These are phyloP conservation scores for Davidsoniella australis DNA, from an alignment of 2,329 filamentous ascomycete species.

Conservation along the genomic window DNA sequence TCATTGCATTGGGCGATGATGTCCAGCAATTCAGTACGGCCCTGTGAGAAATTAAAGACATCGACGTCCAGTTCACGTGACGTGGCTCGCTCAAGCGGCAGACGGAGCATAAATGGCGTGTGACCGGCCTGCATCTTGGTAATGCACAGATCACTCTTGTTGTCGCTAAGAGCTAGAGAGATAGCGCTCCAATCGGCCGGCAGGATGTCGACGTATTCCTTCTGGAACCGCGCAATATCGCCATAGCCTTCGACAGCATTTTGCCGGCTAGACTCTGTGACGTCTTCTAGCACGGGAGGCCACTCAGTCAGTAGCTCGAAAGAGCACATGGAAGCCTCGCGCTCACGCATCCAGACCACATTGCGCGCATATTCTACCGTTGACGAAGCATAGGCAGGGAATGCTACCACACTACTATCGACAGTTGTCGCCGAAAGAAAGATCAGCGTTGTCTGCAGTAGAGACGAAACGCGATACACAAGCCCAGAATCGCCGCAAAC, in stretches of 20 bases:
- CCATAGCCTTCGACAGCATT: slow-evolving; percentile 25
- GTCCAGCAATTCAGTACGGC: slow-evolving; percentile 60
- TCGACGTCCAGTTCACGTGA: slow-evolving; percentile 53
- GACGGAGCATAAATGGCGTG: slow-evolving; percentile 67
- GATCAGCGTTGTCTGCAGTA: slow-evolving; percentile 48
- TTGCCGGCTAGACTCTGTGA: not conserved
- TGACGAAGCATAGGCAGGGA: slow-evolving; percentile 42
- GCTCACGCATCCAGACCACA: slow-evolving; percentile 48
- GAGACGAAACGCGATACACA: slow-evolving; percentile 44
- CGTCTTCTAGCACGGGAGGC: slow-evolving; percentile 12
- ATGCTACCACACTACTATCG: slow-evolving; percentile 26
- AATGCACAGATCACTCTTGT: slow-evolving; percentile 68
- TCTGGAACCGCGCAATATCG: slow-evolving; percentile 50
- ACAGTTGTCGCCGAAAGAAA: slow-evolving; percentile 45
- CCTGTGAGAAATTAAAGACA: slow-evolving; percentile 62
- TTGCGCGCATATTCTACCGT: slow-evolving; percentile 55
- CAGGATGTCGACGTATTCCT: slow-evolving; percentile 70
- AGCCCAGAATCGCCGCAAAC: slow-evolving; percentile 38
- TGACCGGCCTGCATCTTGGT: slow-evolving; percentile 64
- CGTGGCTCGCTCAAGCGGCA: slow-evolving; percentile 70
- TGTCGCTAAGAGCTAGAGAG: slow-evolving; percentile 70
- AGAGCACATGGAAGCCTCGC: slow-evolving; percentile 29
- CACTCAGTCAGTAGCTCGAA: slow-evolving; percentile 15
- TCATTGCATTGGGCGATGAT: slow-evolving; percentile 71
- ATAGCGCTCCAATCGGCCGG: slow-evolving; percentile 71